phyloP scores from a whole-genome alignment of 257 asterid species.

The Nicotiana noctiflora region DNA sequence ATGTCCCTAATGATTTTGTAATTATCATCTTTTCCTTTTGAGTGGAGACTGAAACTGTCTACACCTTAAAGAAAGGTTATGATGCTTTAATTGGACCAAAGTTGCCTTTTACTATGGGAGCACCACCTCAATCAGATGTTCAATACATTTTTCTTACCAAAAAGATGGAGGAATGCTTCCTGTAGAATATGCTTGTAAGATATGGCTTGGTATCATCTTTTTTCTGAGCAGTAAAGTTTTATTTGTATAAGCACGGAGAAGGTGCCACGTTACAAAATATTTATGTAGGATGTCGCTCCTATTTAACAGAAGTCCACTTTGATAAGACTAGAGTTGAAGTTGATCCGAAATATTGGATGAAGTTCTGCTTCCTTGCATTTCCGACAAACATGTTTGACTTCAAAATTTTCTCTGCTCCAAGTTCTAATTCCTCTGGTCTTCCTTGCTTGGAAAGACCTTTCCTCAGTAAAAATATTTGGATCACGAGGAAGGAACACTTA shows the following conservation, averaged over 20 bases:
- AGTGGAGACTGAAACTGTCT: background rate
- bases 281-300: background rate
- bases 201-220: slow-evolving; percentile 12
- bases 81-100: background rate
- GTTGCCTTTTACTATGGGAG: background rate
- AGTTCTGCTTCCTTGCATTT: background rate
- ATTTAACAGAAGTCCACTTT: background rate
- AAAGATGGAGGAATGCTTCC: slow-evolving; percentile 3
- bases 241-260: background rate
- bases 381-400: background rate
- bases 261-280: background rate
- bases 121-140: background rate
- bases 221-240: background rate
- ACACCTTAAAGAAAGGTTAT: background rate
- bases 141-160: background rate
- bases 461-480: background rate
- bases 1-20: background rate
- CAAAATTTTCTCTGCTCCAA: background rate
- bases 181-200: background rate
- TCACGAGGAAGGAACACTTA: background rate
- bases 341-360: background rate
- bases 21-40: background rate
- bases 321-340: slow-evolving; percentile 1
- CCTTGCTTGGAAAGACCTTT: background rate
- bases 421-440: background rate